Evolutionary conservation across 306 rosid species (phyloP), one percentile per base, ranked within the genome.

Genomic region (Potentilla sterilis): DNA sequence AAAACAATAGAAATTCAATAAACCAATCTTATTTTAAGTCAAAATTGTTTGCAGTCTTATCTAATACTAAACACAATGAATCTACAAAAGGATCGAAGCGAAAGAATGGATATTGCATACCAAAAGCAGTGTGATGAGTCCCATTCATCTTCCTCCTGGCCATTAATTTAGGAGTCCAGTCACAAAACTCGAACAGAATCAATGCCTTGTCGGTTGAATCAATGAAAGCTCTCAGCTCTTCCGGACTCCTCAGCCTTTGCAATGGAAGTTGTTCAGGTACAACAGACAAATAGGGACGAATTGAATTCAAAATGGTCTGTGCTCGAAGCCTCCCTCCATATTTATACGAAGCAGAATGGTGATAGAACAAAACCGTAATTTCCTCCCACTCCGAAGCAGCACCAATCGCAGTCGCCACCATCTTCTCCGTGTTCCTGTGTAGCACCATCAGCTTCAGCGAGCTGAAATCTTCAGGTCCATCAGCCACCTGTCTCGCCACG

Each of bases 131-230:
- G 16, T 9, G 52, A 73, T 58, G 84, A 8, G 93, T 85, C 41
- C 55, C 91, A 74, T 90, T 86, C 72, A 62, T 84, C 74, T 51
- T 84, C 47, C 71, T 82, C 75, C 38, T 67, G 54, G 84, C 84
- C 59, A 88, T 75, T 83, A 94, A 83, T 52, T 79, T 82, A 0
- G 83, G 79, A 7, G 90, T 84, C 98, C 98, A 95, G 69, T 90
- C 97, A 78, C 98, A 95, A 76, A 92, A 89, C 69, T 95, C 98
- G 22, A 92, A 83, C 9, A 95, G 89, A 76, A 95, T 70, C 19
- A 90, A 43, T 55, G 96, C 92, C 75, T 49, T 85, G 59, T 95
- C 97, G 35, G 97, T 90, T 28, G 97, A 95, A 77, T 85, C 88
- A 8, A 90, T 54, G 73, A 92, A 89, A 2, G 51, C 8, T 32